These are phyloP conservation scores for Haberlea rhodopensis DNA, from an alignment of 257 asterid species.

Conservation along the genomic window DNA sequence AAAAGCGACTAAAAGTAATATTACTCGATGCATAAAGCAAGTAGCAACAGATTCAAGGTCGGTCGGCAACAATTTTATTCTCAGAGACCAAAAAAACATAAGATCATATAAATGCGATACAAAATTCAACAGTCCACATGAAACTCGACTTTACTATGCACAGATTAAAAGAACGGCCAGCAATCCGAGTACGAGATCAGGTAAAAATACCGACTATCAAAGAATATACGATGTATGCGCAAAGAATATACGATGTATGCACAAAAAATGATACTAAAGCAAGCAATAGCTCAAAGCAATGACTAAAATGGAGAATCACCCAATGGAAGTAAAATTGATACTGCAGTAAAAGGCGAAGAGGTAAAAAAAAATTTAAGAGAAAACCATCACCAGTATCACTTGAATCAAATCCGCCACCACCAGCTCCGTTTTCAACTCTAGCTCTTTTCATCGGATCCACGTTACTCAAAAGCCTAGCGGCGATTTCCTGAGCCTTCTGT, in stretches of 20 bases:
- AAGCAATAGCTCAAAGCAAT: neutral
- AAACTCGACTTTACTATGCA: neutral
- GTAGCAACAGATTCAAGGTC: neutral
- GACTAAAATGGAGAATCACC: neutral
- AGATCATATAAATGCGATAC: neutral
- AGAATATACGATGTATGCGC: too few species aligned
- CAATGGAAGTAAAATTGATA: too few species aligned
- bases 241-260: neutral
- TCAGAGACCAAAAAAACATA: neutral
- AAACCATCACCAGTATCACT: constrained; percentile 41
- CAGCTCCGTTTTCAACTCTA: constrained; percentile 64
- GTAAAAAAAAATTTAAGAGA: too few species aligned
- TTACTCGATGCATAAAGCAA: neutral
- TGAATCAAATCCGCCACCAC: constrained; percentile 53
- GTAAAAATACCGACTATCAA: neutral
- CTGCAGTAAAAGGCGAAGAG: neutral
- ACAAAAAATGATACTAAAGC: neutral
- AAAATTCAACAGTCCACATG: neutral
- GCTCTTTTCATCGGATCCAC: constrained; percentile 68
- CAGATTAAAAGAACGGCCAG: neutral
- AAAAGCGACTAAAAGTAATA: neutral
- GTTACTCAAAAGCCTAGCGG: constrained; percentile 66
- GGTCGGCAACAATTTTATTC: neutral
- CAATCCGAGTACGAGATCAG: neutral
- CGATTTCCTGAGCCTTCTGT: constrained; percentile 93